These are phyloP conservation scores for Clarkia xantiana DNA, from an alignment of 345 rosid genomes.

Conservation along the genomic window DNA sequence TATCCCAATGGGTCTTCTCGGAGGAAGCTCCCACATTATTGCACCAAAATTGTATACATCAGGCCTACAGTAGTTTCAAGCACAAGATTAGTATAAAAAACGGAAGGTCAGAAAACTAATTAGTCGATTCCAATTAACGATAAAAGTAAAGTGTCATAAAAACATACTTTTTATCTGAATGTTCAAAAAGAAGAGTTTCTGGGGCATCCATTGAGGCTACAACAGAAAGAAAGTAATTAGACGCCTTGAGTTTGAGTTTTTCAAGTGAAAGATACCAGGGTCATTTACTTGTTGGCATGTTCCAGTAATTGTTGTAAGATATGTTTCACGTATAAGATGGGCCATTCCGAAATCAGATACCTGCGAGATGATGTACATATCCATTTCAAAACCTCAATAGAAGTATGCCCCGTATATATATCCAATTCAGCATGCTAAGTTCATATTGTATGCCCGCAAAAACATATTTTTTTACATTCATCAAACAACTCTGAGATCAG, in stretches of 20 bases:
- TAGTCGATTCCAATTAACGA: not conserved
- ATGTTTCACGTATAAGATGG: slow-evolving; percentile 78
- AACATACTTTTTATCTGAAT: slow-evolving; percentile 83
- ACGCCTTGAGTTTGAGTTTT: too few species aligned
- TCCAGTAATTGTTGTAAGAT: slow-evolving; percentile 60
- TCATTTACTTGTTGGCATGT: slow-evolving; percentile 53
- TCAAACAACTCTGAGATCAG: too few species aligned
- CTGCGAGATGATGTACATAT: slow-evolving; percentile 18
- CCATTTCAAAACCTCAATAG: not conserved
- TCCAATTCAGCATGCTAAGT: too few species aligned
- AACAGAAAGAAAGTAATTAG: too few species aligned
- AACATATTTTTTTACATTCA: too few species aligned
- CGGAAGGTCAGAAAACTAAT: slow-evolving; percentile 2
- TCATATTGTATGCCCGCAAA: slow-evolving; percentile 65
- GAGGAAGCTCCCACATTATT: slow-evolving; percentile 88
- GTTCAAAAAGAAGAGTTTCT: slow-evolving; percentile 91
- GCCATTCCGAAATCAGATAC: slow-evolving; percentile 98
- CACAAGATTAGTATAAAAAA: slow-evolving; percentile 5
- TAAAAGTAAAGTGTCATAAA: not conserved
- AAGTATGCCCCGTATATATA: too few species aligned
- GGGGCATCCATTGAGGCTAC: slow-evolving; percentile 99
- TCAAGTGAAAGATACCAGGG: too few species aligned
- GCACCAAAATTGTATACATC: slow-evolving; percentile 90
- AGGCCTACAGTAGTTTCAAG: slow-evolving; percentile 31
- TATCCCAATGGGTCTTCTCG: slow-evolving; percentile 96